Evolutionary conservation across 2,329 filamentous ascomycete species (phyloP).

Genomic region (Aspergillus melleus): DNA sequence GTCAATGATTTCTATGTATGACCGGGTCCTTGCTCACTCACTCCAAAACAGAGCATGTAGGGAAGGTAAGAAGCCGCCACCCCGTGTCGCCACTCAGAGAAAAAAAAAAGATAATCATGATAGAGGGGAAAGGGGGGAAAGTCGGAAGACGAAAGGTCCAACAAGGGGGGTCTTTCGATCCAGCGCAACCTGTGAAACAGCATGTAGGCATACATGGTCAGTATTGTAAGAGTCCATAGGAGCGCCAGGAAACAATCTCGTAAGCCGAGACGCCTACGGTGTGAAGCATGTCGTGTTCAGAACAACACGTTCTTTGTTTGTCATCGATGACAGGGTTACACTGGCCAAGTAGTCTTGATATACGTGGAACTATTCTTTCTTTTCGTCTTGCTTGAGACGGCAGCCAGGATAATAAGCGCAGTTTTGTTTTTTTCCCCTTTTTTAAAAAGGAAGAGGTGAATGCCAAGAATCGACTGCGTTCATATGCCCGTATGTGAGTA

Average conservation of each 20-base stretch:
- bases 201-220: background rate
- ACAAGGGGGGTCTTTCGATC: background rate
- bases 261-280: background rate
- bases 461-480: no score
- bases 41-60: background rate
- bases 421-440: no score
- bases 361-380: background rate
- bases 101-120: background rate
- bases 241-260: background rate
- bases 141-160: background rate
- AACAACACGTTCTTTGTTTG: background rate
- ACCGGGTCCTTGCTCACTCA: background rate
- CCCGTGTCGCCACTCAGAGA: background rate
- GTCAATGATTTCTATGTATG: background rate
- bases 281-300: background rate
- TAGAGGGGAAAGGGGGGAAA: background rate
- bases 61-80: background rate
- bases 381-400: no score
- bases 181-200: background rate
- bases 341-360: background rate
- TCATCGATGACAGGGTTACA: constrained; percentile 7
- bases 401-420: no score
- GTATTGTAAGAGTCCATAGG: background rate
- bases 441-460: no score
- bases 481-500: no score